Conservation (phyloP, 2,329 filamentous ascomycete genomes). For the Ophiostoma himal-ulmi region DNA sequence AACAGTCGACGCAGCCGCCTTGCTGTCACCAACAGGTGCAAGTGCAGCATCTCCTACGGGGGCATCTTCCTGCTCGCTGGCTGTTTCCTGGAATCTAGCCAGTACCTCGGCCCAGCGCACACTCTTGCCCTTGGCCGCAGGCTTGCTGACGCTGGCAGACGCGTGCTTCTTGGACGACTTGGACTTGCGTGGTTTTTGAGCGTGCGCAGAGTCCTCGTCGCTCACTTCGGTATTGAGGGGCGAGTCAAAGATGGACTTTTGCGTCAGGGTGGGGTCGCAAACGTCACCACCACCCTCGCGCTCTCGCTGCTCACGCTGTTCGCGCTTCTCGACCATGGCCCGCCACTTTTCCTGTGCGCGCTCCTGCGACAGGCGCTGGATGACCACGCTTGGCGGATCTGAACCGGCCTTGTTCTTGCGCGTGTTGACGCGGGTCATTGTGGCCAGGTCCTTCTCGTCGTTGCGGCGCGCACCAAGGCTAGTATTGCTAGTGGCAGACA, state of each 20-base stretch:
- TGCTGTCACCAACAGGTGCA: not conserved
- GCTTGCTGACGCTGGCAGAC: not conserved
- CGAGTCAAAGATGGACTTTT: conserved; percentile 30
- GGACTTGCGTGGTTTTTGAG: not conserved
- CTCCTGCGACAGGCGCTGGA: conserved; percentile 31
- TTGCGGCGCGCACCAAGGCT: conserved; percentile 30
- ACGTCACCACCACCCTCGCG: not conserved
- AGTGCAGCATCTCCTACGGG: not conserved
- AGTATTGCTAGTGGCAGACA: conserved; percentile 21
- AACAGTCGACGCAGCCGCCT: not conserved
- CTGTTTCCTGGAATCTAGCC: conserved; percentile 29
- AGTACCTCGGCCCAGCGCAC: conserved; percentile 35
- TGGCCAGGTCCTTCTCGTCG: conserved; percentile 40
- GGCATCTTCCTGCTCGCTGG: conserved; percentile 9
- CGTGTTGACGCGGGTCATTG: conserved; percentile 41
- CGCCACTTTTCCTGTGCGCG: conserved; percentile 14
- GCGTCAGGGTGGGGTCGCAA: conserved; percentile 16
- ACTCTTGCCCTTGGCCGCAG: conserved; percentile 10
- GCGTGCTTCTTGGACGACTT: not conserved
- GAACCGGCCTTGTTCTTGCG: conserved; percentile 41
- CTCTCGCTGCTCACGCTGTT: conserved; percentile 27
- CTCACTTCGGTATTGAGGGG: not conserved
- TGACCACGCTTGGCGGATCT: conserved; percentile 31
- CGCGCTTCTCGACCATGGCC: conserved; percentile 15
- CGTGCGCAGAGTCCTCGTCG: not conserved